Conservation (phyloP, 2,329 filamentous ascomycete genomes). For the Scedosporium dehoogii region DNA sequence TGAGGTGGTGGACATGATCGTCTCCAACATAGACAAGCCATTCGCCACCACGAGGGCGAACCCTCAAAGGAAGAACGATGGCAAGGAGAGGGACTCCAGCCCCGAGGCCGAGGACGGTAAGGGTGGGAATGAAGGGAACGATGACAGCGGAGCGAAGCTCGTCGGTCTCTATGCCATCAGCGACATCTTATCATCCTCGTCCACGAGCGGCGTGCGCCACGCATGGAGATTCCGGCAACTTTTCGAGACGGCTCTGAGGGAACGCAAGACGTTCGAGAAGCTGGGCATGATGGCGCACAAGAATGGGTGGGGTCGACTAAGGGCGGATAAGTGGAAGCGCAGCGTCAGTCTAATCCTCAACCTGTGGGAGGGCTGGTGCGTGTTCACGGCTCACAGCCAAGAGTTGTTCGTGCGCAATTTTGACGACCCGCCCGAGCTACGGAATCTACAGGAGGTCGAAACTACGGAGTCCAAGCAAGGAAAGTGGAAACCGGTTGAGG, state of each 20-base stretch:
- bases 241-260: constrained; percentile 63
- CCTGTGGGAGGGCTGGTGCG: constrained; percentile 63
- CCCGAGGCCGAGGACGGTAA: constrained; percentile 29
- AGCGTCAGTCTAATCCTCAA: constrained; percentile 60
- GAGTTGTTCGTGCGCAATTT: constrained; percentile 62
- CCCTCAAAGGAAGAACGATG: constrained; percentile 13
- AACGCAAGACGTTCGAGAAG: constrained; percentile 61
- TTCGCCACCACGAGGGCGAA: constrained; percentile 50
- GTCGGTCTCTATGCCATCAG: constrained; percentile 69
- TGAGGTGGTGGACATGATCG: constrained; percentile 83
- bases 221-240: constrained; percentile 80
- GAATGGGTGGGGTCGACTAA: constrained; percentile 68
- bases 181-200: constrained; percentile 71
- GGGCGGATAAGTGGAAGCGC: constrained; percentile 76
- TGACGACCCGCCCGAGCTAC: constrained; percentile 50
- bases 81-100: constrained; percentile 45
- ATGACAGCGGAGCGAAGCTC: constrained; percentile 64
- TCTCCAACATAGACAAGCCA: constrained; percentile 71
- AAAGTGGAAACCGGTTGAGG: constrained; percentile 43
- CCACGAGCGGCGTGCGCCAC: constrained; percentile 67
- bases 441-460: constrained; percentile 17
- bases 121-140: constrained; percentile 28
- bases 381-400: constrained; percentile 65
- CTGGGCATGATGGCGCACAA: constrained; percentile 65
- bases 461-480: constrained; percentile 25